Base-by-base conservation (phyloP, 2,329 filamentous ascomycete species). In the Botryotinia globosa region DNA sequence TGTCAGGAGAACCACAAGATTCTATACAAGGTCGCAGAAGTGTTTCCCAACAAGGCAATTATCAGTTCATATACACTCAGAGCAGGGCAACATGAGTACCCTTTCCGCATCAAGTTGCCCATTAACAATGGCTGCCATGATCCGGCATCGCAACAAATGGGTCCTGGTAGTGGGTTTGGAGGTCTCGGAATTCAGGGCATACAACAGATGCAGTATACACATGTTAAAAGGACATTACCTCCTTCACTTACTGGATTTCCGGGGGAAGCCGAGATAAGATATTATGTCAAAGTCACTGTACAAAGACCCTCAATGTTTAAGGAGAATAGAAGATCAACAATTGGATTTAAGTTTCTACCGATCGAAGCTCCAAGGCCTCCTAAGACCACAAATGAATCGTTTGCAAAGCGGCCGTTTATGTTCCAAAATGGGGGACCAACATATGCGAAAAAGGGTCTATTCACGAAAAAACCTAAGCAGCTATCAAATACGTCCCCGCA, bases 261-360 rank as follows among this genome's bases (percentile, higher is more conserved):
- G 0, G 91, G 91, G 45, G 90, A 94, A 81, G 95, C 94, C 34
- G 94, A 97, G 82, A 94, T 98, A 74, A 88, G 91, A 77, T 99
- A 99, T 83, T 99, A 93, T 80, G 87, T 98, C 80, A 99, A 99
- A 81, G 94, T 92, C n/a, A 98, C 96, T 0, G 90, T 98, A 9
- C 93, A 94, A 79, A 87, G 94, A n/a, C 94, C 94, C 0, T 91
- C 92, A 22, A 87, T 98, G 73, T 93, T 97, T 82, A 95, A 95
- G 80, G 94, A 97, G 83, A 98, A 98, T 79, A 92, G 94, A 81
- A 87, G 94, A 32, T 85, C 86, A 75, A 84, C 88, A 75, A 79
- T 86, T 51, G 89, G 90, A 51, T 91, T 98, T 83, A 95, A 93
- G 73, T 96, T 99, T 80, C 86, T 98, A 54, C 96, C 96, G 7